A percentile compares a stretch with the other conserved stretches of the same genome.
phyloP scores from a whole-genome alignment of 78 protist genomes.

The Monosiga brevicollis region DNA sequence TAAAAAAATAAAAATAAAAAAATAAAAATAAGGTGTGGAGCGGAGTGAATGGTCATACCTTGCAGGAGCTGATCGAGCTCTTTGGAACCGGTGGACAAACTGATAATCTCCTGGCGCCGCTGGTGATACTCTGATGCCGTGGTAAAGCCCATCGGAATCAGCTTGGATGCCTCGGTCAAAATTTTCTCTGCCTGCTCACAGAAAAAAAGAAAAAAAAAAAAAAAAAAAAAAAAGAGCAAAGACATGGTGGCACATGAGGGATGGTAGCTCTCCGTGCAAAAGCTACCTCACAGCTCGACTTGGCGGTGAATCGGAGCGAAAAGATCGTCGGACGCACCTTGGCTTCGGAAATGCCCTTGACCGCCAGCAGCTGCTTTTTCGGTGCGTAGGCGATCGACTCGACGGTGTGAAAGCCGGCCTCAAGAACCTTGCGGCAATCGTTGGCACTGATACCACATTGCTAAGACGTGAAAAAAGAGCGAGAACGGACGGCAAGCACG shows the following conservation, averaged over 20 bases:
- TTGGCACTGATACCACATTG: constrained; percentile 64
- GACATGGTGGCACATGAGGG: too few species aligned
- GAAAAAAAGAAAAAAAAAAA: too few species aligned
- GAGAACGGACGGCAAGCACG: background rate
- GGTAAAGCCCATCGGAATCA: constrained; percentile 85
- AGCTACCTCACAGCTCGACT: too few species aligned
- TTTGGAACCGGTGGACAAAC: constrained; percentile 87
- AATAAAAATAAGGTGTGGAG: background rate
- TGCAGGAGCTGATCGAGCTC: constrained; percentile 78
- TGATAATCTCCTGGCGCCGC: constrained; percentile 53
- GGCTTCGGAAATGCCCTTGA: constrained; percentile 92
- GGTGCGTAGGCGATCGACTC: constrained; percentile 84
- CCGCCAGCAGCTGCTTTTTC: constrained; percentile 47
- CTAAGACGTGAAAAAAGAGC: background rate
- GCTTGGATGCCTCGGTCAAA: constrained; percentile 67
- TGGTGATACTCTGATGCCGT: constrained; percentile 86
- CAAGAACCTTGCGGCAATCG: constrained; percentile 85
- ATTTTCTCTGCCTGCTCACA: constrained; percentile 79
- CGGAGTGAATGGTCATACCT: too few species aligned
- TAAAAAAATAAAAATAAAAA: too few species aligned
- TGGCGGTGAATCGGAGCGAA: too few species aligned
- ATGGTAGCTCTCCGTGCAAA: too few species aligned
- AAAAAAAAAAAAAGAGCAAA: too few species aligned
- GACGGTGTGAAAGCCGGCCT: constrained; percentile 91
- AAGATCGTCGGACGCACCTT: too few species aligned